phyloP scores from a whole-genome alignment of 441 rosid species.

The Cnidoscolus chayamansa region DNA sequence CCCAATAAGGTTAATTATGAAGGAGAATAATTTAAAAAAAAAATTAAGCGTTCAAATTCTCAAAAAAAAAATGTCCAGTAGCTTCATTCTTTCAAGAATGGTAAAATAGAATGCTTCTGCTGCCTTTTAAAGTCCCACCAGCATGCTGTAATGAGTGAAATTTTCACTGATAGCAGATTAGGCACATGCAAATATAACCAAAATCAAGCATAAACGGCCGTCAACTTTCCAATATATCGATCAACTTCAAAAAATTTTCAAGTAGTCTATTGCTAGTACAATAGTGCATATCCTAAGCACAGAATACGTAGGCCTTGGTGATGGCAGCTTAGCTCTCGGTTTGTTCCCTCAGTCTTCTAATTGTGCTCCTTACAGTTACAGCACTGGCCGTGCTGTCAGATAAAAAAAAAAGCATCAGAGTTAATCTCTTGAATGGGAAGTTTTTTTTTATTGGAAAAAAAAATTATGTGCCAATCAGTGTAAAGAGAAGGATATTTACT shows the following conservation, averaged over 20 bases:
- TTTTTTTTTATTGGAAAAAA: neutral
- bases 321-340: slow-evolving; percentile 58
- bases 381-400: slow-evolving; percentile 77
- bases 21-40: no score
- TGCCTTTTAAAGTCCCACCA: no score
- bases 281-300: neutral
- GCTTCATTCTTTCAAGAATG: no score
- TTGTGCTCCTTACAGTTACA: slow-evolving; percentile 79
- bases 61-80: no score
- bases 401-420: neutral
- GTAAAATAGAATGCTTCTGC: no score
- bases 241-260: slow-evolving; percentile 18
- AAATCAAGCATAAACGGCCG: neutral
- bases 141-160: no score
- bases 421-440: neutral
- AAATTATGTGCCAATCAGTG: neutral
- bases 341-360: slow-evolving; percentile 88
- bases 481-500: slow-evolving; percentile 37
- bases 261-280: slow-evolving; percentile 11
- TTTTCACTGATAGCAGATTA: no score
- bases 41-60: no score
- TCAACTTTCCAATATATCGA: neutral
- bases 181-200: neutral
- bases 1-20: no score
- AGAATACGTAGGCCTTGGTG: neutral